These are phyloP conservation scores for Scheffersomyces amazonensis DNA, from an alignment of 805 yeast genomes.

Conservation along the genomic window DNA sequence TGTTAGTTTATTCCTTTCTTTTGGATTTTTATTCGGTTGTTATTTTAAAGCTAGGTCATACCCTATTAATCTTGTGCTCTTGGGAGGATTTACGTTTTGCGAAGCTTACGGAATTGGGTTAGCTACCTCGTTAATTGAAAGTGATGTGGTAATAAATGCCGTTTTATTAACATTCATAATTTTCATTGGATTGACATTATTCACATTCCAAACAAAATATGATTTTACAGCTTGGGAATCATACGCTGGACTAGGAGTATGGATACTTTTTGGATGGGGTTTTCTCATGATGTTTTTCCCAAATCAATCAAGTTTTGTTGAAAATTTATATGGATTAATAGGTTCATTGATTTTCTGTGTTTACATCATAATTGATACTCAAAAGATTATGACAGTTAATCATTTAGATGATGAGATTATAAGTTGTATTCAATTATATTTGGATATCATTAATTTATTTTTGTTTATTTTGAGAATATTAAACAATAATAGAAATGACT, in stretches of 20 bases:
- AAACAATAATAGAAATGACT: constrained; percentile 20
- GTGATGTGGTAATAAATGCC: constrained; percentile 67
- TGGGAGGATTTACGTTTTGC: constrained; percentile 66
- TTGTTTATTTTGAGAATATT: constrained; percentile 69
- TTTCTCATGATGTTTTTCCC: constrained; percentile 69
- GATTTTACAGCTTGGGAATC: constrained; percentile 72
- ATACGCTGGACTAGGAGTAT: constrained; percentile 49
- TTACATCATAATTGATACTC: constrained; percentile 79
- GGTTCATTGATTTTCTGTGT: constrained; percentile 75
- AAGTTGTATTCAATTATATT: constrained; percentile 73
- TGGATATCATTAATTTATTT: constrained; percentile 82
- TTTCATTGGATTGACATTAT: constrained; percentile 71
- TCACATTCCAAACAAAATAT: constrained; percentile 76
- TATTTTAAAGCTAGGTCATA: constrained; percentile 61
- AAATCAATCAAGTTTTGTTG: constrained; percentile 47
- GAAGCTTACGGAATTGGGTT: constrained; percentile 76
- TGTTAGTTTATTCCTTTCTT: constrained; percentile 54
- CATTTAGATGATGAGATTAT: constrained; percentile 84
- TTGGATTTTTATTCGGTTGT: constrained; percentile 66
- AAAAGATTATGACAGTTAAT: constrained; percentile 66
- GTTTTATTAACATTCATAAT: constrained; percentile 63
- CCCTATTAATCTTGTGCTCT: constrained; percentile 60
- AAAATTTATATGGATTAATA: constrained; percentile 62
- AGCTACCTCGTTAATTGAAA: constrained; percentile 59
- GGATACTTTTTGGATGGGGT: constrained; percentile 71